Evolutionary conservation across 192 early-diverging fungal species (phyloP).

Genomic region (Podila epigama): DNA sequence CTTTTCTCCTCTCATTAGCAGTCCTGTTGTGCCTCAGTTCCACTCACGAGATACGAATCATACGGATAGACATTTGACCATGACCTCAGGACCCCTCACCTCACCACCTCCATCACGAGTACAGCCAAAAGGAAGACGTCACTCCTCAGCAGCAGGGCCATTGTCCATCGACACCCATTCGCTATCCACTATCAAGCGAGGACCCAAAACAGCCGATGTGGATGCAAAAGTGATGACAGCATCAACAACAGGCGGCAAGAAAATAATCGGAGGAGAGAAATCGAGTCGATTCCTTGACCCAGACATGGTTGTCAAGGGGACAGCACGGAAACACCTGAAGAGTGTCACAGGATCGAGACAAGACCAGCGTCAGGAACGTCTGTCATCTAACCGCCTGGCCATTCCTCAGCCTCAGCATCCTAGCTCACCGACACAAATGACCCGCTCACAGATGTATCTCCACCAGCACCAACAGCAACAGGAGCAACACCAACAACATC

Average conservation of each 20-base stretch:
- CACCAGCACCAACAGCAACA: slow-evolving; percentile 2
- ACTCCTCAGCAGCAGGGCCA: slow-evolving; percentile 12
- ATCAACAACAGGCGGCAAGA: slow-evolving; percentile 1
- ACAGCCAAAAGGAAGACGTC: slow-evolving; percentile 13
- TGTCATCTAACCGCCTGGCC: slow-evolving; percentile 18
- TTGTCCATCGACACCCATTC: slow-evolving; percentile 24
- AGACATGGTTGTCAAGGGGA: not conserved
- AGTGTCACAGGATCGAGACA: too few species aligned
- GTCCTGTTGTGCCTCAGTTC: too few species aligned
- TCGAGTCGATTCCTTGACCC: not conserved
- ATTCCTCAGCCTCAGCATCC: slow-evolving; percentile 12
- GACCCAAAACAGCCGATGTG: slow-evolving; percentile 21
- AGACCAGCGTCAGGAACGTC: slow-evolving; percentile 2
- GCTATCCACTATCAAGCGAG: slow-evolving; percentile 4
- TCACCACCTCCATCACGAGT: not conserved
- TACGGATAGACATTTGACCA: not conserved
- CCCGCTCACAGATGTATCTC: not conserved
- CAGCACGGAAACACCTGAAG: not conserved
- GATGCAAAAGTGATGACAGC: not conserved
- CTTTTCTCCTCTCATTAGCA: not conserved
- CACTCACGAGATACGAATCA: not conserved
- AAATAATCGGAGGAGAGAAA: too few species aligned
- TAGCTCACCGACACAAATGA: not conserved
- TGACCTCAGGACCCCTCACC: not conserved
- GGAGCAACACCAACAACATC: not conserved